Evolutionary conservation across 1,284 basidiomycete species (phyloP), one percentile per base, ranked within the genome.

Genomic region (Sphaerobolus stellatus): DNA sequence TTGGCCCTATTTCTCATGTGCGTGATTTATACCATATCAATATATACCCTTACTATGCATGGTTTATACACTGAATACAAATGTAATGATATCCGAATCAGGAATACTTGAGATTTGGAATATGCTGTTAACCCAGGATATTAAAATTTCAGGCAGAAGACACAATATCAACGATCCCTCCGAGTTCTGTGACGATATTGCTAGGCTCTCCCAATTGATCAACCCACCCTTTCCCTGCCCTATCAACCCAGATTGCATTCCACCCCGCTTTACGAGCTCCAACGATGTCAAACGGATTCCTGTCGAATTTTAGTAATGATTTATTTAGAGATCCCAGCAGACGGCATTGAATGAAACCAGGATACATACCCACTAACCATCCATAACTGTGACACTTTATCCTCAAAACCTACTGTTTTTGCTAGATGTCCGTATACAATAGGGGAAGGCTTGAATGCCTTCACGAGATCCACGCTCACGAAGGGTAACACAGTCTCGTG

Each of bases 281-380:
- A n/a, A 64, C 64, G 16, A 70, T 63, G 56, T 71, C 70, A 56
- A 71, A 71, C 9, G 70, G 68, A 54, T 70, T 71, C 28, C 68
- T 71, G 47, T n/a, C 27, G 24, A 24, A n/a, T 28, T 8, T n/a
- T 8, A 40, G 22, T 22, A 4, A 29, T 48, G 24, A 8, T 11
- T 11, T 28, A 36, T 36, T 36, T 18, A 18, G 11, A 36, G 33
- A 18, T 36, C 33, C 18, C 33, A 36, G 11, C 13, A 18, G 33
- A 36, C 18, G 33, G 33, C 33, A 18, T 11, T 11, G 18, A 50
- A 9, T 20, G 9, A 41, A 38, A 41, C 18, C 13, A 33, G 30
- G 18, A 57, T 13, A 60, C 65, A 49, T 49, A 70, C 69, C 67
- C 67, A 56, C 69, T 70, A 25, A 70, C 63, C 13, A 71, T 62